These are phyloP conservation scores for Clonostachys solani DNA, from an alignment of 2,329 filamentous ascomycete genomes.

Conservation along the genomic window DNA sequence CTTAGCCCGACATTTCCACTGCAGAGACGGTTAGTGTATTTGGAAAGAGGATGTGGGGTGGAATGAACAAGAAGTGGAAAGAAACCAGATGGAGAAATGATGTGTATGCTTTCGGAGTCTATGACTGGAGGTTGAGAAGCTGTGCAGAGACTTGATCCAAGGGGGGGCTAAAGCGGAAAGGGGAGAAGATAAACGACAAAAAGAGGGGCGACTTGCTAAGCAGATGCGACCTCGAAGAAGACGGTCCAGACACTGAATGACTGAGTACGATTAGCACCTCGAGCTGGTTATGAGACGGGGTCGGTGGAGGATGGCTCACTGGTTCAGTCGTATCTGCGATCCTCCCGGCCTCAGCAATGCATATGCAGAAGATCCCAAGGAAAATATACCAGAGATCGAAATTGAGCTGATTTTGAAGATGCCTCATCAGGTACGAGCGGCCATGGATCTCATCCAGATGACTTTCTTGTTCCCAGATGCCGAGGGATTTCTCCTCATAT, in stretches of 20 bases:
- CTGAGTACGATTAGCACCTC: background rate
- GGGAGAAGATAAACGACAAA: background rate
- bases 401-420: conserved; percentile 29
- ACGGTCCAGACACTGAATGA: conserved; percentile 4
- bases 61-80: too few species aligned
- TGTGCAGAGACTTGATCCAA: too few species aligned
- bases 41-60: too few species aligned
- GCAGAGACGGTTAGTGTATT: background rate
- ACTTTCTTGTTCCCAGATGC: conserved; percentile 46
- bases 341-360: conserved; percentile 10
- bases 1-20: conserved; percentile 29
- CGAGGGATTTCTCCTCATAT: conserved; percentile 58
- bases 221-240: conserved; percentile 4
- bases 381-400: conserved; percentile 37
- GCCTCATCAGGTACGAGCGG: conserved; percentile 18
- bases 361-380: conserved; percentile 28
- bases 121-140: too few species aligned
- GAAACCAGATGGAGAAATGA: too few species aligned
- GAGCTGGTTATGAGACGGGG: background rate
- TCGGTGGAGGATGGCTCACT: background rate
- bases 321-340: conserved; percentile 3
- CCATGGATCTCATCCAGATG: conserved; percentile 4
- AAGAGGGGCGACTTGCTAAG: conserved; percentile 2
- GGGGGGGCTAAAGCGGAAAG: too few species aligned
- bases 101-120: too few species aligned